These are phyloP conservation scores for Arthrobotrys entomopaga DNA, from an alignment of 2,329 filamentous ascomycete species.

Conservation along the genomic window DNA sequence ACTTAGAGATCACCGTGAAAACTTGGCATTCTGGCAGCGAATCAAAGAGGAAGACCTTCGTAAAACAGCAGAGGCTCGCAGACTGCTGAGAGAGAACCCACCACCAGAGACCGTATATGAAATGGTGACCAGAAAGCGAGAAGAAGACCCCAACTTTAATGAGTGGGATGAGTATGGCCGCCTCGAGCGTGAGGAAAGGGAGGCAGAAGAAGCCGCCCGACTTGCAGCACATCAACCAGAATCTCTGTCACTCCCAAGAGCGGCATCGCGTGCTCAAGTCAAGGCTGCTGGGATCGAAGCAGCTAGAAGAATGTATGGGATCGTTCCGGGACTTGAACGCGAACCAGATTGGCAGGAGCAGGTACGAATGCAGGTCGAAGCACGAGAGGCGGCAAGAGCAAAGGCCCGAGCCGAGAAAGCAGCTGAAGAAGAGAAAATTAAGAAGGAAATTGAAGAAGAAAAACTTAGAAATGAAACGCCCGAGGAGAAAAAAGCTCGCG, in stretches of 20 bases:
- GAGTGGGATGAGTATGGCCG: neutral
- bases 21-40: no score
- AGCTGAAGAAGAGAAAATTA: conserved; percentile 1
- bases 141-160: conserved; percentile 1
- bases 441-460: neutral
- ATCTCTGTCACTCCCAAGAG: neutral
- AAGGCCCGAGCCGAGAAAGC: neutral
- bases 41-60: no score
- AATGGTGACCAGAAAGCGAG: neutral
- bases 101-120: neutral
- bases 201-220: neutral
- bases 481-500: neutral
- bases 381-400: neutral
- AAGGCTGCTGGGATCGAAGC: no score
- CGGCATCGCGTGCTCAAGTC: no score
- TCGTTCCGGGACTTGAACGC: conserved; percentile 11
- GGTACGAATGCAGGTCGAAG: no score
- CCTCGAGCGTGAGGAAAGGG: no score
- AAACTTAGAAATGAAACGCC: conserved; percentile 6
- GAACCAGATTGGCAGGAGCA: neutral
- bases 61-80: no score
- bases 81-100: no score
- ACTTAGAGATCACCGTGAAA: no score
- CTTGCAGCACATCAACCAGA: neutral
- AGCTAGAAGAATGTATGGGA: conserved; percentile 6